Evolutionary conservation across 2,329 filamentous ascomycete species (phyloP), one percentile per base, ranked within the genome.

Genomic region (Colletotrichum siamense): DNA sequence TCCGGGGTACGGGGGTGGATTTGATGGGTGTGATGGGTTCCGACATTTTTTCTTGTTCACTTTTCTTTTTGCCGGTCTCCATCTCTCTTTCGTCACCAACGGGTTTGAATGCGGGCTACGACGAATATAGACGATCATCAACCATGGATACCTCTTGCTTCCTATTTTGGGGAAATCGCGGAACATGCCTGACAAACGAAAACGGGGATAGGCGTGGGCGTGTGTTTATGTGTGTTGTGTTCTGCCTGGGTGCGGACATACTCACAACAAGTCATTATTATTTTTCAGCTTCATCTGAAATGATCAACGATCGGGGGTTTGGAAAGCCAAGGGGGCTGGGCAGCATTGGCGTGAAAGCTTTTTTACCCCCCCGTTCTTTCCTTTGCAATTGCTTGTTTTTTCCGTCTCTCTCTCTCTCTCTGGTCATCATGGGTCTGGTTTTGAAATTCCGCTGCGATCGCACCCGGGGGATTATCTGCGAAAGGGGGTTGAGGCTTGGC

Each of bases 121-220:
- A 69, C 74, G 70, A 69, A 69, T 74, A 76, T 74, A 76, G 74
- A 76, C 34, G 70, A 36, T 64, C 39, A 24, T 57, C 26, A 49
- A 49, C 22, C 69, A 74, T 73, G 74, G 71, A 76, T 74, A 76
- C 74, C 70, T 74, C 71, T 74, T 59, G 22, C 28, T 64, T 44
- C 70, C 39, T 26, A 34, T 26, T 26, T 44, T 61, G 57, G 59
- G 52, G n/a, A 44, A 69, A 69, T 65, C 22, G 70, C 70, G 34
- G 59, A 64, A 69, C 59, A 74, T 69, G 65, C 71, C 59, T 74
- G 44, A 72, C 36, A 65, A 66, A 74, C 26, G 49, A 74, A 74
- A 76, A 74, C 22, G 70, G 71, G 57, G 57, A 59, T 61, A 59
- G 39, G 55, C 36, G 68, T 57, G 68, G 57, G 68, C 9, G 57